Conservation (phyloP, 2,329 filamentous ascomycete genomes). For the Emmonsia crescens region DNA sequence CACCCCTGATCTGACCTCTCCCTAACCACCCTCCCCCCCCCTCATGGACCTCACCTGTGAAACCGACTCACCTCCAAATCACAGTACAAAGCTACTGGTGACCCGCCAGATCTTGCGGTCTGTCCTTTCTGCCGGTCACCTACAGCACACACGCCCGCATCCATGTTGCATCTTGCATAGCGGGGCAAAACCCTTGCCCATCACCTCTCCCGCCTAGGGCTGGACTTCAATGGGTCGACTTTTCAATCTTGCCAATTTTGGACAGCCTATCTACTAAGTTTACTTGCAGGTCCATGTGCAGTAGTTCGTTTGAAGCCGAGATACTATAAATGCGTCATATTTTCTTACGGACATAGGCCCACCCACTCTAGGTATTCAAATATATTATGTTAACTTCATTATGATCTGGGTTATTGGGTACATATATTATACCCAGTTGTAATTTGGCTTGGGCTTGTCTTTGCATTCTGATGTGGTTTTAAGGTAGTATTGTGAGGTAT, state of each 20-base stretch:
- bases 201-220: neutral
- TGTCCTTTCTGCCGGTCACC: neutral
- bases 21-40: too few species aligned
- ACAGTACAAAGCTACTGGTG: neutral
- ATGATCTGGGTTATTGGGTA: too few species aligned
- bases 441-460: neutral
- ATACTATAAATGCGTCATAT: neutral
- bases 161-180: neutral
- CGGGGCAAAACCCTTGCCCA: neutral
- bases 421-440: too few species aligned
- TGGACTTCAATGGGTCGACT: neutral
- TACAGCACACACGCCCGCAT: neutral
- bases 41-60: neutral
- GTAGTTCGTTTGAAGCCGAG: neutral
- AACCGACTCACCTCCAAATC: slow-evolving; percentile 1
- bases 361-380: too few species aligned
- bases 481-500: neutral
- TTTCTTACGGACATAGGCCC: too few species aligned
- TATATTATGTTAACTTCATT: too few species aligned
- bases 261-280: neutral
- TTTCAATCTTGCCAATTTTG: neutral
- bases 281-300: neutral
- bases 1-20: neutral
- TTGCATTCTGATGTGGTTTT: neutral
- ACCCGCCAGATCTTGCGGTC: slow-evolving; percentile 1